Base-by-base conservation (phyloP, 805 yeast genomes). In the Monosporozyma unispora region DNA sequence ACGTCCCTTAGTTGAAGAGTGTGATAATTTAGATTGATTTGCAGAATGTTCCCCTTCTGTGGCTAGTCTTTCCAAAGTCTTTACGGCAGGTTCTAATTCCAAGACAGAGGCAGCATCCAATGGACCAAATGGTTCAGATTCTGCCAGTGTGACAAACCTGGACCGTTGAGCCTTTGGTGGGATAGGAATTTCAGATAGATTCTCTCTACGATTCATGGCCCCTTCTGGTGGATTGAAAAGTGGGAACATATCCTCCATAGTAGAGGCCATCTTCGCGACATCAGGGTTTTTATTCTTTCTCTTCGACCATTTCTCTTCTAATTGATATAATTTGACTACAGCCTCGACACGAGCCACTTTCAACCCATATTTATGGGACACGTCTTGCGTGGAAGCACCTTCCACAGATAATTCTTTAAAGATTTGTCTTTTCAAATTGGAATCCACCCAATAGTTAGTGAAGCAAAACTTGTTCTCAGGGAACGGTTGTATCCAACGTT, bases 101-200 rank as follows among this genome's bases (percentile, higher is more conserved):
- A 87, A 79, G 38, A 84, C 78, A 50, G 80, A 73, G 46, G 99
- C 96, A 12, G 99, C 97, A 63, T 93, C 98, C 5, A 89, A 76
- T 4, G 97, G 96, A 6, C 96, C 96, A 64, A 91, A 90, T 9
- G 96, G 96, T 70, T 89, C 95, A 25, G 89, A 82, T 70, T 91
- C 99, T 9, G 96, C 91, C 64, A 91, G 82, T 11, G 95, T 84
- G 63, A 87, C 69, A 72, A 90, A 90, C 55, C 91, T 75, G 55
- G 95, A 87, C 54, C 80, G 81, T 54, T 83, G 73, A 2, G 96
- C 85, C 68, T 84, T 87, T 55, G 80, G 77, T 29, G 96, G 96
- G 47, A 86, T 81, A 31, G 96, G 96, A 72, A 90, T 87, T 73
- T 91, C 96, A n/a, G 96, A 85, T 62, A 89, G 73, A 63, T 88